These are phyloP conservation scores for Monosiga brevicollis DNA, from an alignment of 78 protist species.

Conservation along the genomic window DNA sequence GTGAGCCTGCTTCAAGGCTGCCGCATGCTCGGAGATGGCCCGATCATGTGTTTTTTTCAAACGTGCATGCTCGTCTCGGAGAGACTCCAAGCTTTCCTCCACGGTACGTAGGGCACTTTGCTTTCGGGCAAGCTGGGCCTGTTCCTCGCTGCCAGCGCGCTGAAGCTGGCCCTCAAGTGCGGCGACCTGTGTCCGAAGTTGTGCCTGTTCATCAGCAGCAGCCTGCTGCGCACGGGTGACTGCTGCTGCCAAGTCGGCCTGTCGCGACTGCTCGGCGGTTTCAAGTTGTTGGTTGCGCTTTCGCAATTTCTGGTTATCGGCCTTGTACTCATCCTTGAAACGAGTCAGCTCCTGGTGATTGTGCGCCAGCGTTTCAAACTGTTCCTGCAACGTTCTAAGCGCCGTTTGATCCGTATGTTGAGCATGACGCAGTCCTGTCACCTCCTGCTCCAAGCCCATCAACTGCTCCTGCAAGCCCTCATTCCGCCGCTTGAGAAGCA, in stretches of 20 bases:
- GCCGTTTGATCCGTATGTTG: not conserved
- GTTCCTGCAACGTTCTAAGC: not conserved
- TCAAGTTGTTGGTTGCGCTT: not conserved
- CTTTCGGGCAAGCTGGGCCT: not conserved
- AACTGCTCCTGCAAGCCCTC: not conserved
- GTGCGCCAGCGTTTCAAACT: not conserved
- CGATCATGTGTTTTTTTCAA: too few species aligned
- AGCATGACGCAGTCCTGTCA: not conserved
- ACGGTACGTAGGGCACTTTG: not conserved
- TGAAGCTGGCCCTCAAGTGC: not conserved
- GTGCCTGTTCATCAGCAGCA: not conserved
- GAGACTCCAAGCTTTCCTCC: too few species aligned
- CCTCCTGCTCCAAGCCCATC: not conserved
- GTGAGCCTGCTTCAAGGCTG: too few species aligned
- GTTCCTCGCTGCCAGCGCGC: not conserved
- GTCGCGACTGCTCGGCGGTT: not conserved
- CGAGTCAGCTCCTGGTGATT: not conserved
- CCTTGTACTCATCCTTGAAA: not conserved
- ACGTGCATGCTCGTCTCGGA: too few species aligned
- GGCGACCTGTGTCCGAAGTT: not conserved
- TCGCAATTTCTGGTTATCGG: not conserved
- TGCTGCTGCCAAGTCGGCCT: not conserved
- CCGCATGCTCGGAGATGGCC: too few species aligned
- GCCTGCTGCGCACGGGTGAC: not conserved
- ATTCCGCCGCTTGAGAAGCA: not conserved